Evolutionary conservation across 257 asterid genomes (phyloP), one percentile per base, ranked within the genome.

Genomic region (Rhazya stricta): DNA sequence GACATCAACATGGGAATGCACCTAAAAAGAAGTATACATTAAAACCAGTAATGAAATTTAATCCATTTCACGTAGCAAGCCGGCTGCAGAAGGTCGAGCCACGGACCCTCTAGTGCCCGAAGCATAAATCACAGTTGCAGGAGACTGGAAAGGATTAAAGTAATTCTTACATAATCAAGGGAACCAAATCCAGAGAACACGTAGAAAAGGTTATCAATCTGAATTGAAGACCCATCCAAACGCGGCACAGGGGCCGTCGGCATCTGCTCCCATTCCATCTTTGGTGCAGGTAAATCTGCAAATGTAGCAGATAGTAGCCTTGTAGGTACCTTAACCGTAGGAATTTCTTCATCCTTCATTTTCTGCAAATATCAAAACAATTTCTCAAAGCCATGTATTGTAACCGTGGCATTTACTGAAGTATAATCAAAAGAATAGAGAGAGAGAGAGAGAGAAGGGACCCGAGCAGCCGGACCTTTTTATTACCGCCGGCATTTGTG

Each of bases 231-330:
- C 9, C 96, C 97, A 83, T 91, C 97, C 84, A 91, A 86, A 60
- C 96, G 94, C 6, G 94, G 94, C 56, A 88, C 97, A 27, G 96
- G 97, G 1, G 96, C 91, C 32, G 92, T 73, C 48, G 92, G 80
- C 97, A 88, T 91, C 76, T 87, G 84, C 81, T 91, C 97, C 97
- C 97, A 91, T 81, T 88, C 78, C 54, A 88, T 79, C 50, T 76
- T 85, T 13, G 94, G 94, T 71, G 97, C 96, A 4, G 96, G 88
- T 77, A 91, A 67, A 89, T 91, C 96, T 67, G 93, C 96, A 82
- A 85, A 89, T 18, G 96, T 91, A 73, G 74, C 86, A 29, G 92
- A 71, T 72, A 89, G 72, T 43, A 66, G 69, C 79, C 89, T 81
- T 29, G 80, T 81, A 42, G 82, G 85, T 19, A 56, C 80, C 48